Percentiles rank a stretch among this genome's conserved stretches.
phyloP scores from a whole-genome alignment of 441 rosid species.

The Eruca vesicaria region DNA sequence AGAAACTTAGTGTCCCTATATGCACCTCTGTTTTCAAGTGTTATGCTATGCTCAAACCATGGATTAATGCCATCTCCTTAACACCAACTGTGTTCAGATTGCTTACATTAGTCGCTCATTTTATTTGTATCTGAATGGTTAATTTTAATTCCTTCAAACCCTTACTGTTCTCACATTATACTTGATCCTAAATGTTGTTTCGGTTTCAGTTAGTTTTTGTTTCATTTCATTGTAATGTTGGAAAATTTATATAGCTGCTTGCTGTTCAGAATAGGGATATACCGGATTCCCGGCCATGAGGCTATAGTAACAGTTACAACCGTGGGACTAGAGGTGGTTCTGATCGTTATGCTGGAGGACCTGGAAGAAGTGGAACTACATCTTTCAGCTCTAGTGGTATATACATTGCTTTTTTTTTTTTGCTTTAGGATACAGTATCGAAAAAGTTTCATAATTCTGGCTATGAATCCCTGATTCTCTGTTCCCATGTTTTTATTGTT shows the following conservation, averaged over 20 bases:
- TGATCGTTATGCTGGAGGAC: slow-evolving; percentile 55
- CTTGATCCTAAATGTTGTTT: neutral
- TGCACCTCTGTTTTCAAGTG: neutral
- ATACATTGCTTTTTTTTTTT: neutral
- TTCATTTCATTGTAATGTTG: neutral
- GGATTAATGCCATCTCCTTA: neutral
- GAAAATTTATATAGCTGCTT: neutral
- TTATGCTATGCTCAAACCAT: too few species aligned
- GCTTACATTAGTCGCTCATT: neutral
- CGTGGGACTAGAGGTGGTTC: slow-evolving; percentile 66
- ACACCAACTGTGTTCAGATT: neutral
- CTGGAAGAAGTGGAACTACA: slow-evolving; percentile 53
- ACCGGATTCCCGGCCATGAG: slow-evolving; percentile 53
- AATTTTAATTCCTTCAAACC: neutral
- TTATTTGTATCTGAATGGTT: neutral
- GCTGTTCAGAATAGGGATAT: slow-evolving; percentile 60
- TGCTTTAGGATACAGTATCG: neutral
- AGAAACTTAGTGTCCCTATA: neutral
- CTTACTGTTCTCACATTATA: neutral
- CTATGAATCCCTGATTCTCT: neutral
- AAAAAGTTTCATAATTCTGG: neutral
- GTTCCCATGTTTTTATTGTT: neutral
- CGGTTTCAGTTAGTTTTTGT: neutral
- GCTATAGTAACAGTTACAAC: slow-evolving; percentile 46
- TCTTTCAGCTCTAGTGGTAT: slow-evolving; percentile 55